Evolutionary conservation across 169 alveolate genomes (phyloP).

Genomic region (Plasmodium chabaudi): DNA sequence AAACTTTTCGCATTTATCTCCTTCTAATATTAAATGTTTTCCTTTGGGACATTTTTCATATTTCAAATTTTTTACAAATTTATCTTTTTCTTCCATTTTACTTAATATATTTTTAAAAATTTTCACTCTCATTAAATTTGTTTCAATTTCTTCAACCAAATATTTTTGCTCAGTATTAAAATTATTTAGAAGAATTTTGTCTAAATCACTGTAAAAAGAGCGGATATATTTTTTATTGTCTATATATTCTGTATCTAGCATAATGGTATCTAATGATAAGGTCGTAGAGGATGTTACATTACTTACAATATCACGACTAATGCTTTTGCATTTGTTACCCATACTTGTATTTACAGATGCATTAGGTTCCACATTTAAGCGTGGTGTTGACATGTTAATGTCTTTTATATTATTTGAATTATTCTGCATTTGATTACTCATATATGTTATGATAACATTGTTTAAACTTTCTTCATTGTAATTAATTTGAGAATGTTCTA

Average conservation of each 20-base stretch:
- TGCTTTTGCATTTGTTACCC: not conserved
- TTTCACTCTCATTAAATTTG: slow-evolving; percentile 51
- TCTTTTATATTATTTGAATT: not conserved
- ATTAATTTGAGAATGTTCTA: slow-evolving; percentile 16
- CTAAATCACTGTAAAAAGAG: slow-evolving; percentile 70
- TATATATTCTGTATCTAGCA: slow-evolving; percentile 47
- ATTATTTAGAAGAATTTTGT: slow-evolving; percentile 37
- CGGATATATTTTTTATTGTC: slow-evolving; percentile 20
- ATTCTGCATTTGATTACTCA: not conserved
- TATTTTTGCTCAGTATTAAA: slow-evolving; percentile 71
- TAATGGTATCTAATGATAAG: slow-evolving; percentile 22
- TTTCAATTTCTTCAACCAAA: slow-evolving; percentile 73
- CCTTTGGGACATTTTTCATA: slow-evolving; percentile 71
- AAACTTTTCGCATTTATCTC: slow-evolving; percentile 48
- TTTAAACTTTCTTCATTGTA: slow-evolving; percentile 14
- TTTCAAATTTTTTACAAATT: slow-evolving; percentile 26
- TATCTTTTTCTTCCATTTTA: slow-evolving; percentile 53
- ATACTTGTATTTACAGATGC: not conserved
- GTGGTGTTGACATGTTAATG: not conserved
- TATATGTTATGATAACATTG: slow-evolving; percentile 26
- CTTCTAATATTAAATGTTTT: slow-evolving; percentile 64
- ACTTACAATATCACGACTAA: not conserved
- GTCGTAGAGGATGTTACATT: not conserved
- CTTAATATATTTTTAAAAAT: slow-evolving; percentile 27
- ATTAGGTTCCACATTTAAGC: not conserved